Percentiles rank a stretch among this genome's conserved stretches.
These are phyloP conservation scores for Aspergillus nomiae DNA, from an alignment of 2,329 filamentous ascomycete species.

Conservation along the genomic window DNA sequence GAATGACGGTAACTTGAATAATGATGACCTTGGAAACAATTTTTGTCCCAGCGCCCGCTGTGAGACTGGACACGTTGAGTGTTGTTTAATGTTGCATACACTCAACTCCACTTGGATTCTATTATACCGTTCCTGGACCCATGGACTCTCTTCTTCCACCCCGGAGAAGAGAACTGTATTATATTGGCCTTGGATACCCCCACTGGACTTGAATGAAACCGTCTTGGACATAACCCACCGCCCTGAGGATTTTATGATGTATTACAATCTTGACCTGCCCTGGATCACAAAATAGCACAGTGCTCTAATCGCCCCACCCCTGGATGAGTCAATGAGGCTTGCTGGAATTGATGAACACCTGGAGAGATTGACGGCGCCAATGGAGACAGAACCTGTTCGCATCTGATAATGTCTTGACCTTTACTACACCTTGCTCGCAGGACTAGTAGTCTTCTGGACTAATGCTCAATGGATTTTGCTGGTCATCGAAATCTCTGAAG, in stretches of 20 bases:
- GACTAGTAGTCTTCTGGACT: constrained; percentile 6
- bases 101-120: constrained; percentile 22
- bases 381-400: not conserved
- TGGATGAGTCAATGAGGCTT: not conserved
- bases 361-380: not conserved
- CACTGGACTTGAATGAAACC: constrained; percentile 7
- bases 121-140: constrained; percentile 21
- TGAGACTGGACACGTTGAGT: constrained; percentile 39
- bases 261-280: not conserved
- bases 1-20: constrained; percentile 24
- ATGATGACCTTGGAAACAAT: constrained; percentile 26
- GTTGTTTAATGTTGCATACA: constrained; percentile 44
- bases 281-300: not conserved
- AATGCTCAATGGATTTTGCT: constrained; percentile 1
- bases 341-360: not conserved
- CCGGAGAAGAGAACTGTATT: constrained; percentile 28
- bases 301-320: not conserved
- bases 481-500: not conserved
- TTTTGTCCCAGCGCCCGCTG: constrained; percentile 34
- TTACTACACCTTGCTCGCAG: not conserved
- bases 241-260: not conserved
- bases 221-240: not conserved
- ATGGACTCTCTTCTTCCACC: constrained; percentile 27
- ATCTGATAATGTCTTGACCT: not conserved
- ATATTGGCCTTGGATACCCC: constrained; percentile 18